A percentile compares a stretch with the other conserved stretches of the same genome.
phyloP scores from a whole-genome alignment of 2,329 filamentous ascomycete species.

The Calonectria multiphialidica region DNA sequence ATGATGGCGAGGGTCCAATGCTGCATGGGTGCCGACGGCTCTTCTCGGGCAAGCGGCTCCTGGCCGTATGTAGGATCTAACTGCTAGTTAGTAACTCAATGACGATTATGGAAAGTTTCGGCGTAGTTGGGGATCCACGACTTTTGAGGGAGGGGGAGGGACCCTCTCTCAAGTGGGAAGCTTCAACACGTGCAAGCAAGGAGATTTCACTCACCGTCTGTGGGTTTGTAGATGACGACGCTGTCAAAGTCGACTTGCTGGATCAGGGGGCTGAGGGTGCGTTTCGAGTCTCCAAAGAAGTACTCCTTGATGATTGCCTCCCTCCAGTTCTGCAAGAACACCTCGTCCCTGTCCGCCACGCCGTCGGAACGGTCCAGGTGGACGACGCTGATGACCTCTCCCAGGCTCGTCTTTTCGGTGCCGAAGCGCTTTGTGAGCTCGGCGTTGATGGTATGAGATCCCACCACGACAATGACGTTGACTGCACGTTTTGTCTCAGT shows the following conservation, averaged over 20 bases:
- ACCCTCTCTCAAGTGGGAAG: not conserved
- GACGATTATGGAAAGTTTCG: conserved; percentile 2
- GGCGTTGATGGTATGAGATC: conserved; percentile 80
- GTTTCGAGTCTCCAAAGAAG: conserved; percentile 87
- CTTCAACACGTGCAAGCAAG: not conserved
- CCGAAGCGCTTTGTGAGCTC: conserved; percentile 80
- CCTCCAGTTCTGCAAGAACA: conserved; percentile 78
- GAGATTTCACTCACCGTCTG: conserved; percentile 62
- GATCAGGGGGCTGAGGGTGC: conserved; percentile 87
- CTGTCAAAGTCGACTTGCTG: conserved; percentile 85
- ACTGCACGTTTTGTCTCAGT: conserved; percentile 69
- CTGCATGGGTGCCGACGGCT: conserved; percentile 76
- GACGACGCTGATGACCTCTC: conserved; percentile 80
- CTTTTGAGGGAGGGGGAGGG: not conserved
- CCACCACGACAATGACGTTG: conserved; percentile 85
- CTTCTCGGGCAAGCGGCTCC: conserved; percentile 70
- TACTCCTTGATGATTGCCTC: conserved; percentile 89
- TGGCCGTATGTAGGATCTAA: conserved; percentile 47
- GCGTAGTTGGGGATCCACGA: not conserved
- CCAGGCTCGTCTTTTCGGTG: conserved; percentile 64
- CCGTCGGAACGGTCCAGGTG: conserved; percentile 88
- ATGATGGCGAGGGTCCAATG: conserved; percentile 90
- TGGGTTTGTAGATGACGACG: conserved; percentile 78
- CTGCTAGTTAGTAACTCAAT: conserved; percentile 10
- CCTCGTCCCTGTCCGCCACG: conserved; percentile 80